Evolutionary conservation across 208 protist species (phyloP).

Genomic region (Crithidia bombi): DNA sequence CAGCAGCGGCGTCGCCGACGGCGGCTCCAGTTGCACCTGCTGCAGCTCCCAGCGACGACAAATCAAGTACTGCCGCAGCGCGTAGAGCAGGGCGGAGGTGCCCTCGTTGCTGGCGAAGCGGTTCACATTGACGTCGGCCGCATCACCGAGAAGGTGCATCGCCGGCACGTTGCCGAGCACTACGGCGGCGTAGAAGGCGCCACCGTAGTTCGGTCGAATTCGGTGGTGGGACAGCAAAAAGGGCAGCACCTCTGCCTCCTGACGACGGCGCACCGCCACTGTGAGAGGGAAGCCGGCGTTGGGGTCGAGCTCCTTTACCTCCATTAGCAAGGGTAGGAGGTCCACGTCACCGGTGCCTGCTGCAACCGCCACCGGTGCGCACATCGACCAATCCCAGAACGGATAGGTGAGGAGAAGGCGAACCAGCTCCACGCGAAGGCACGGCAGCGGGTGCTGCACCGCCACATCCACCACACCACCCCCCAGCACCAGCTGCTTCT

Average conservation of each 20-base stretch:
- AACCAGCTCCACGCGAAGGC: constrained; percentile 35
- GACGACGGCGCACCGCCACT: constrained; percentile 36
- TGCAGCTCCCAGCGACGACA: constrained; percentile 7
- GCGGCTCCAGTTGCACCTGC: not conserved
- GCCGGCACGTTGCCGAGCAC: constrained; percentile 26
- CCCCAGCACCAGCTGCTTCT: constrained; percentile 3
- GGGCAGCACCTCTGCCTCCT: constrained; percentile 25
- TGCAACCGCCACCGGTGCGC: constrained; percentile 48
- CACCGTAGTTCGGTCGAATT: constrained; percentile 48
- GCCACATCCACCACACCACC: constrained; percentile 48
- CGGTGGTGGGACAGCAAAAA: constrained; percentile 32
- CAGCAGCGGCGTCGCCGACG: not conserved
- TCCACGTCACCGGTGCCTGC: constrained; percentile 40
- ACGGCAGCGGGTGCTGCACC: constrained; percentile 38
- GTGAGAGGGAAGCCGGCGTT: constrained; percentile 54
- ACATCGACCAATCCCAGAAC: constrained; percentile 39
- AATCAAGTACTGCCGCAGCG: constrained; percentile 33
- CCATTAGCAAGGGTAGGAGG: constrained; percentile 33
- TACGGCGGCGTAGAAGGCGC: constrained; percentile 43
- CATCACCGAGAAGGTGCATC: constrained; percentile 25
- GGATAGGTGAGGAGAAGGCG: constrained; percentile 30
- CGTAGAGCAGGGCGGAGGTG: constrained; percentile 41
- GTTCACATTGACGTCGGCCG: constrained; percentile 38
- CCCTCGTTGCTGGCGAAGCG: constrained; percentile 40
- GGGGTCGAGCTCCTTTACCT: constrained; percentile 36